Percentiles rank a stretch among this genome's conserved stretches.
Conservation (phyloP, 495 filamentous ascomycete species). For the Penicillium daleae region DNA sequence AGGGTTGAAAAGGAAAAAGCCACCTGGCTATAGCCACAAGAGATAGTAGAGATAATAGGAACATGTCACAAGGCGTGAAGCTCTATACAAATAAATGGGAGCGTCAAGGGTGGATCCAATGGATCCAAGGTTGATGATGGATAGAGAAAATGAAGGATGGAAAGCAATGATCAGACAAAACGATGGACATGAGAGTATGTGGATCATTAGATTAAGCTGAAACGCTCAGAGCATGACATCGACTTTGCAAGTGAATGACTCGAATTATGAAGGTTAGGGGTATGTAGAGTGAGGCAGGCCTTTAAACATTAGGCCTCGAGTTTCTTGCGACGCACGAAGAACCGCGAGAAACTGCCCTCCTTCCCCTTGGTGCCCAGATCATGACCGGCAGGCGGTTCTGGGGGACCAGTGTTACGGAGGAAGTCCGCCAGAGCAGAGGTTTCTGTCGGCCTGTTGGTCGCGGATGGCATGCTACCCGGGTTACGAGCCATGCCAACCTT, state of each 20-base stretch:
- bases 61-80: constrained; percentile 9
- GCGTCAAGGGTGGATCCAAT: constrained; percentile 1
- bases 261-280: background rate
- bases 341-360: constrained; percentile 40
- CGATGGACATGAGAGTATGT: constrained; percentile 32
- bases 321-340: constrained; percentile 51
- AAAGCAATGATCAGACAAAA: constrained; percentile 19
- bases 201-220: constrained; percentile 38
- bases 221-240: constrained; percentile 43
- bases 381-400: constrained; percentile 40
- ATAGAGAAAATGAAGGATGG: constrained; percentile 11
- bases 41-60: background rate
- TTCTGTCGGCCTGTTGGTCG: constrained; percentile 42
- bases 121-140: constrained; percentile 3
- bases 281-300: background rate
- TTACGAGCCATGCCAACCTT: constrained; percentile 47
- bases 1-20: constrained; percentile 3
- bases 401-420: constrained; percentile 75
- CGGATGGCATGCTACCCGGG: constrained; percentile 33
- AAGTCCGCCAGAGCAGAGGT: constrained; percentile 82
- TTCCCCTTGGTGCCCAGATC: constrained; percentile 26
- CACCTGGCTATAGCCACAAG: constrained; percentile 25
- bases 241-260: constrained; percentile 19
- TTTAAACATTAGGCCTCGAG: constrained; percentile 35
- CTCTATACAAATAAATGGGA: constrained; percentile 17